Evolutionary conservation across 2,329 filamentous ascomycete species (phyloP).

Genomic region (Aspergillus sp.): DNA sequence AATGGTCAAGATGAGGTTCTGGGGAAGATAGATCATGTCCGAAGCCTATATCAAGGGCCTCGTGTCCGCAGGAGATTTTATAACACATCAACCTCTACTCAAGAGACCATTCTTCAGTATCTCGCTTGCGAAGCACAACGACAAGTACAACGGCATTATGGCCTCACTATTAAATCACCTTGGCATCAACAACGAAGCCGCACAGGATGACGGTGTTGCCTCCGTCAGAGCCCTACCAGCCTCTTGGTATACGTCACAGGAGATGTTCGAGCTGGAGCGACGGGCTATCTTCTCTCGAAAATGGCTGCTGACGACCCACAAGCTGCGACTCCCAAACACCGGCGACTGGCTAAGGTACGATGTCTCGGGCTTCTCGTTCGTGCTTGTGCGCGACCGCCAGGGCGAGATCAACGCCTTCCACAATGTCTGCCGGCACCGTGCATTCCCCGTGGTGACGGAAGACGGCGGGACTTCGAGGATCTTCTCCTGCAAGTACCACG

Average conservation of each 20-base stretch:
- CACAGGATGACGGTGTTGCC: constrained; percentile 21
- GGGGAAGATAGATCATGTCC: no score
- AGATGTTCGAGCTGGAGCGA: constrained; percentile 56
- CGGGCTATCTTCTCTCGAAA: constrained; percentile 60
- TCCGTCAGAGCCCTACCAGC: constrained; percentile 47
- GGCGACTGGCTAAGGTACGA: constrained; percentile 59
- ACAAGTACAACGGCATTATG: not conserved
- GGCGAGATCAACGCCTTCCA: constrained; percentile 59
- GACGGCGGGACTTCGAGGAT: constrained; percentile 51
- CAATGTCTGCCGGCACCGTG: constrained; percentile 61
- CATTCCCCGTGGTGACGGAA: constrained; percentile 56
- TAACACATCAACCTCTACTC: not conserved
- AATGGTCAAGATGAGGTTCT: no score
- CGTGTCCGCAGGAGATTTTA: not conserved
- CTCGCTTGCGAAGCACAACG: not conserved
- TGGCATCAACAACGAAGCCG: constrained; percentile 21
- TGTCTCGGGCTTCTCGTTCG: constrained; percentile 58
- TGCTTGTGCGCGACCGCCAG: constrained; percentile 52
- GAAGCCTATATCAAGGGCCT: no score
- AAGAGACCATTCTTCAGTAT: not conserved
- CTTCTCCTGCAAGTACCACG: constrained; percentile 60
- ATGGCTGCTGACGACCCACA: constrained; percentile 42
- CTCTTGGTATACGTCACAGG: constrained; percentile 49
- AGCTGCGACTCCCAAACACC: constrained; percentile 49
- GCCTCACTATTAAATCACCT: constrained; percentile 32